phyloP scores from a whole-genome alignment of 177 flowering plant genomes.

The Vitis hybrid region DNA sequence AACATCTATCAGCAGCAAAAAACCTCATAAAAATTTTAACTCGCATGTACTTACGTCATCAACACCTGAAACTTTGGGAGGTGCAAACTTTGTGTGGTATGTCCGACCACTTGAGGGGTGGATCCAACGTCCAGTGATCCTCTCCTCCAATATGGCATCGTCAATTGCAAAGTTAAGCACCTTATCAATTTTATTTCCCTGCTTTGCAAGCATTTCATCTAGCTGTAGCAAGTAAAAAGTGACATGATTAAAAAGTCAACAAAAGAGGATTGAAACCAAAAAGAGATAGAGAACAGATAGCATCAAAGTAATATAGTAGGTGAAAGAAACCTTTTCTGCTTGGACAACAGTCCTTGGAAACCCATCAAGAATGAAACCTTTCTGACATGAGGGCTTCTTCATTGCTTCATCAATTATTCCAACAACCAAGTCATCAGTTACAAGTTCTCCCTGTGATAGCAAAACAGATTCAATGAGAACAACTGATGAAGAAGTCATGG shows the following conservation, averaged over 20 bases:
- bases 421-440: conserved; percentile 96
- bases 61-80: conserved; percentile 79
- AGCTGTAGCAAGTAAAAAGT: conserved; percentile 50
- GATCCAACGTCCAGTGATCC: conserved; percentile 98
- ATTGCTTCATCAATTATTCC: conserved; percentile 97
- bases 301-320: background rate
- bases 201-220: conserved; percentile 90
- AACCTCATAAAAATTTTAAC: too few relatives aligned
- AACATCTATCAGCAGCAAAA: background rate
- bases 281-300: too few relatives aligned
- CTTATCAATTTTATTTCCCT: conserved; percentile 84
- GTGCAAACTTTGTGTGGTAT: conserved; percentile 94
- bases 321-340: conserved; percentile 74
- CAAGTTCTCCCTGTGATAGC: conserved; percentile 77
- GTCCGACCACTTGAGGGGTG: conserved; percentile 93
- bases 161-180: conserved; percentile 95
- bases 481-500: background rate
- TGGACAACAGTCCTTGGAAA: conserved; percentile 96
- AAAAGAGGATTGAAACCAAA: too few relatives aligned
- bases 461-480: conserved; percentile 10
- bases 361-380: conserved; percentile 98
- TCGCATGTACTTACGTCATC: conserved; percentile 76
- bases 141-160: conserved; percentile 94
- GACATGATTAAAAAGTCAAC: background rate
- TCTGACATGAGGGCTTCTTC: conserved; percentile 88